Evolutionary conservation across 1,139 yeast species (phyloP).

Genomic region (Sugiyamaella xylanicola): DNA sequence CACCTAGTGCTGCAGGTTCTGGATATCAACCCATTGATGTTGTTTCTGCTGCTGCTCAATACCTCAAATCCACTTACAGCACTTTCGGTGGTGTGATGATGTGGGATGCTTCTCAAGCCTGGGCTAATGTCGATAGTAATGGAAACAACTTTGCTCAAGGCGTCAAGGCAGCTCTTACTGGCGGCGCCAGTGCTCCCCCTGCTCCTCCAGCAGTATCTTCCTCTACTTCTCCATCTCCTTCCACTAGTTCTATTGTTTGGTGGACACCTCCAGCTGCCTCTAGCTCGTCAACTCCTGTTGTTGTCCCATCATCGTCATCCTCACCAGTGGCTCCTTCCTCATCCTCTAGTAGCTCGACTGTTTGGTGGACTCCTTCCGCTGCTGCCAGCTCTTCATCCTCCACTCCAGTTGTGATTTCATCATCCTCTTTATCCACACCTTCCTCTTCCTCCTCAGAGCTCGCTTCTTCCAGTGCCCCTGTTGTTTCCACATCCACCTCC

Average conservation of each 20-base stretch:
- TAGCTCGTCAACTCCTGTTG: no score
- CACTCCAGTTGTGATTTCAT: neutral
- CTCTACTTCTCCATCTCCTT: slow-evolving; percentile 4
- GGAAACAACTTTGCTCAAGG: slow-evolving; percentile 47
- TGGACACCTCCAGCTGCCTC: no score
- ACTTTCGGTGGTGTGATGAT: slow-evolving; percentile 82
- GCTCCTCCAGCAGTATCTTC: slow-evolving; percentile 18
- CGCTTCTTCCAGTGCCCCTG: neutral
- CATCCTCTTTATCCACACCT: no score
- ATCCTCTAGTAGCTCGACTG: slow-evolving; percentile 11
- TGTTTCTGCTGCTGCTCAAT: slow-evolving; percentile 28
- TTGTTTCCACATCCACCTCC: neutral
- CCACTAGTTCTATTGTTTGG: slow-evolving; percentile 1
- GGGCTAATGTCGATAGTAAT: slow-evolving; percentile 47
- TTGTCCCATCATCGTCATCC: neutral
- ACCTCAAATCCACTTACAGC: slow-evolving; percentile 39
- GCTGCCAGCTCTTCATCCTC: slow-evolving; percentile 4
- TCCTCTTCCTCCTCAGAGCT: slow-evolving; percentile 3
- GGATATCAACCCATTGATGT: slow-evolving; percentile 52
- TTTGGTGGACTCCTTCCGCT: slow-evolving; percentile 14
- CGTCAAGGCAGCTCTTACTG: slow-evolving; percentile 44
- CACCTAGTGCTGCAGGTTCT: slow-evolving; percentile 63
- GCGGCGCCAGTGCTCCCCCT: slow-evolving; percentile 19
- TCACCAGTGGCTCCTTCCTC: slow-evolving; percentile 3
- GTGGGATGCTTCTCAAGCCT: slow-evolving; percentile 93